These are phyloP conservation scores for Hibiscus mutabilis DNA, from an alignment of 345 rosid genomes.

Conservation along the genomic window DNA sequence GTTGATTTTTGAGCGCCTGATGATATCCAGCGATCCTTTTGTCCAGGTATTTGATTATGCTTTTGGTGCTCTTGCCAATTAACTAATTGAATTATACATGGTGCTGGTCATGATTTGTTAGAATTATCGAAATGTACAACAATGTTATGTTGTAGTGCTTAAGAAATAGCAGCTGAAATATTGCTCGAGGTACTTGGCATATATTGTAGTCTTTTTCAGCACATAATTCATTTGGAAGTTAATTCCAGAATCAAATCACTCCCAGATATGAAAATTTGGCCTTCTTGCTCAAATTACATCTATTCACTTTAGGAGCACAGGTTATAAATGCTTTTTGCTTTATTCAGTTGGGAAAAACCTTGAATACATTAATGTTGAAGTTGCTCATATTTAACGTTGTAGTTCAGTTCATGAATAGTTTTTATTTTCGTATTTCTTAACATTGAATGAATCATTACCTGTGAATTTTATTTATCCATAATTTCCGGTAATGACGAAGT, in stretches of 20 bases:
- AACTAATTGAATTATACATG: neutral
- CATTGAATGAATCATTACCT: neutral
- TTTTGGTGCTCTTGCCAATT: neutral
- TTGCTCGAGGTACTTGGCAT: neutral
- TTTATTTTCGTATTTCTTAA: neutral
- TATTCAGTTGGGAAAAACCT: neutral
- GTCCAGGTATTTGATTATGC: conserved; percentile 53
- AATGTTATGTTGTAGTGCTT: neutral
- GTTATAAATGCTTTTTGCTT: neutral
- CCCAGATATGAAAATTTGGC: neutral
- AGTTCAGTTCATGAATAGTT: neutral
- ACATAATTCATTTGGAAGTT: neutral
- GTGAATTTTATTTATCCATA: neutral
- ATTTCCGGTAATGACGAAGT: neutral
- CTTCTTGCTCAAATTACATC: neutral
- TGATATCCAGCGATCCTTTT: conserved; percentile 94
- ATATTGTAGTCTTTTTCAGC: neutral
- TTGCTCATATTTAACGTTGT: neutral
- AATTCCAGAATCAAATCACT: neutral
- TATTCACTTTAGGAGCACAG: neutral
- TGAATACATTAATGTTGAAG: neutral
- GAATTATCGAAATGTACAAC: neutral
- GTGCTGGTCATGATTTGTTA: neutral
- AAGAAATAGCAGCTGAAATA: neutral
- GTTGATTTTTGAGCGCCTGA: conserved; percentile 79